A percentile compares a stretch with the other conserved stretches of the same genome.
These are phyloP conservation scores for Leavenworthia alabamica DNA, from an alignment of 345 rosid genomes.

Conservation along the genomic window DNA sequence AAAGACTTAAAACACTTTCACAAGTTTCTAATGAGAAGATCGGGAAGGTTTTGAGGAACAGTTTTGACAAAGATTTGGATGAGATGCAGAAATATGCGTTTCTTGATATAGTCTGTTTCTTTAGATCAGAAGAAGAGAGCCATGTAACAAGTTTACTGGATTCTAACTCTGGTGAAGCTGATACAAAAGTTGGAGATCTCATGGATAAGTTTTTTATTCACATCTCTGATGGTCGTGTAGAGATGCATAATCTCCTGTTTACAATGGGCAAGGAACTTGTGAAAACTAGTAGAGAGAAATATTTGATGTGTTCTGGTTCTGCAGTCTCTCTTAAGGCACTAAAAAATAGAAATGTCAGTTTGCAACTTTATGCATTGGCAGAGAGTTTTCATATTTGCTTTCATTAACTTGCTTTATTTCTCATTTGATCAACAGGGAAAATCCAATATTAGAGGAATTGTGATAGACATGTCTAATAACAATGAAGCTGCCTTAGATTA, in stretches of 20 bases:
- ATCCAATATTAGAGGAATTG: conserved; percentile 14
- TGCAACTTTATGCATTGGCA: neutral
- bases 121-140: neutral
- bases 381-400: neutral
- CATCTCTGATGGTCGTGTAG: neutral
- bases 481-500: neutral
- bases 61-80: neutral
- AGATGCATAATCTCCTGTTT: conserved; percentile 25
- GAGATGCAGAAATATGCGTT: conserved; percentile 19
- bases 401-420: neutral
- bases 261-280: conserved; percentile 8
- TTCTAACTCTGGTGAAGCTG: neutral
- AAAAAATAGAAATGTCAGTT: neutral
- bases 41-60: neutral
- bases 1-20: neutral
- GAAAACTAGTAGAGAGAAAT: neutral
- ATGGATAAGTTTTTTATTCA: conserved; percentile 16
- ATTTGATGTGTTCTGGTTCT: neutral
- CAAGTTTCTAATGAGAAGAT: neutral
- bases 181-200: neutral
- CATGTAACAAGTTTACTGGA: neutral
- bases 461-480: conserved; percentile 14
- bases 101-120: conserved; percentile 35
- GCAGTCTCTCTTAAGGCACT: neutral
- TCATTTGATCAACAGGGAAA: conserved; percentile 16